Conservation (phyloP, 169 alveolate species). For the Perkinsus marinus region DNA sequence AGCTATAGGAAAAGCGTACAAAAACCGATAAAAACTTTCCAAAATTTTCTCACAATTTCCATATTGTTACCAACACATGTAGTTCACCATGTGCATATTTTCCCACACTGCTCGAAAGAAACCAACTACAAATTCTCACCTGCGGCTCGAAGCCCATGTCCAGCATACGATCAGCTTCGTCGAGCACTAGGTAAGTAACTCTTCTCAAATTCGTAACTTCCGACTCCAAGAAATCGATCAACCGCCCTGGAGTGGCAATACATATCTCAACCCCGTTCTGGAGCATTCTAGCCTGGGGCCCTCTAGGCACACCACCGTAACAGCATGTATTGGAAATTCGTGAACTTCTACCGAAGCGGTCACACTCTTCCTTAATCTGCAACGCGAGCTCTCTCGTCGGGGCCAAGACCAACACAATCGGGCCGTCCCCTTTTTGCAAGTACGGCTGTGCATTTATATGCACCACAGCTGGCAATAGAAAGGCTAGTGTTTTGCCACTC, state of each 20-base stretch:
- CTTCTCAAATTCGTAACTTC: slow-evolving; percentile 53
- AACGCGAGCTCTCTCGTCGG: slow-evolving; percentile 98
- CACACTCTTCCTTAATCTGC: slow-evolving; percentile 84
- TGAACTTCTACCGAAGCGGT: slow-evolving; percentile 67
- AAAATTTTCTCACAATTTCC: no score
- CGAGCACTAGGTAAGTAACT: slow-evolving; percentile 88
- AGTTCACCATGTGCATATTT: no score
- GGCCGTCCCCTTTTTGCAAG: slow-evolving; percentile 78
- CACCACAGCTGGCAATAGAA: slow-evolving; percentile 82
- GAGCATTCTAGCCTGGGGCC: slow-evolving; percentile 61
- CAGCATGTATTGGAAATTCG: slow-evolving; percentile 63
- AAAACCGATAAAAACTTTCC: no score
- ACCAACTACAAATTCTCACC: slow-evolving; percentile 40
- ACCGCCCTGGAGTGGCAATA: slow-evolving; percentile 87
- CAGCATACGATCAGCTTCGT: slow-evolving; percentile 96
- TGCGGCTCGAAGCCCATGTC: slow-evolving; percentile 96
- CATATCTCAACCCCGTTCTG: slow-evolving; percentile 84
- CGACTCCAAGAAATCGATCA: slow-evolving; percentile 76
- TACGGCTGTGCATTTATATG: slow-evolving; percentile 78
- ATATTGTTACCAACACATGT: no score
- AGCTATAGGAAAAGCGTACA: no score
- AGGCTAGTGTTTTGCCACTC: slow-evolving; percentile 93
- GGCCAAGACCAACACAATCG: slow-evolving; percentile 87
- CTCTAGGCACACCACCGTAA: slow-evolving; percentile 90
- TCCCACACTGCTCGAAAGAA: no score